Conservation (phyloP, 2,329 filamentous ascomycete genomes). For the Arthrobotrys musiformis region DNA sequence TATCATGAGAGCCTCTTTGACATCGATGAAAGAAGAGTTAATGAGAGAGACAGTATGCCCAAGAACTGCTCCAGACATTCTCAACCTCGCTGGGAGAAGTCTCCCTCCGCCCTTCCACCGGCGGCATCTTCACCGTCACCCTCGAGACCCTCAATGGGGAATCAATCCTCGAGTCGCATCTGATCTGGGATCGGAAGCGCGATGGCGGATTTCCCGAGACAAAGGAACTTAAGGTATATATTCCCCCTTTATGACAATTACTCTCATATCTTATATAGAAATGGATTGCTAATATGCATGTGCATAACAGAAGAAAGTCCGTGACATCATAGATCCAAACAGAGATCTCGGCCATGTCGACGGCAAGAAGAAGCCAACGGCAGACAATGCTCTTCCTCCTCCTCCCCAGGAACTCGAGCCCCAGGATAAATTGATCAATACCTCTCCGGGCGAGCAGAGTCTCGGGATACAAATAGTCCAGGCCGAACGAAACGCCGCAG, state of each 20-base stretch:
- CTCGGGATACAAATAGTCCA: slow-evolving; percentile 19
- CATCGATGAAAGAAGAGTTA: not conserved
- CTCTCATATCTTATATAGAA: not conserved
- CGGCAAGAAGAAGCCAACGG: slow-evolving; percentile 39
- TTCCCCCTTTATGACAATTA: not conserved
- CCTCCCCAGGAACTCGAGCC: no score
- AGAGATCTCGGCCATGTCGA: slow-evolving; percentile 52
- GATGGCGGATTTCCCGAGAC: slow-evolving; percentile 87
- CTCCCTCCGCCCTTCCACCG: slow-evolving; percentile 83
- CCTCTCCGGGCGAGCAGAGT: not conserved
- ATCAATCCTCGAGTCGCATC: slow-evolving; percentile 57
- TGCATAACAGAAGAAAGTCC: slow-evolving; percentile 41
- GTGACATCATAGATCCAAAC: slow-evolving; percentile 51
- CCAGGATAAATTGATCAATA: not conserved
- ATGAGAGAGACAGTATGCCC: slow-evolving; percentile 74
- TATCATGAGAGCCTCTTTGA: not conserved
- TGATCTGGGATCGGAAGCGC: slow-evolving; percentile 87
- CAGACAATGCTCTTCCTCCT: no score
- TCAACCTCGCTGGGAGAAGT: slow-evolving; percentile 84
- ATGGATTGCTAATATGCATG: not conserved
- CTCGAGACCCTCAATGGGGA: slow-evolving; percentile 39
- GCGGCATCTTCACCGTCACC: slow-evolving; percentile 80
- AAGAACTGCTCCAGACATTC: slow-evolving; percentile 96
- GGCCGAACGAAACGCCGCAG: not conserved
- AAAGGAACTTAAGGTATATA: slow-evolving; percentile 57